phyloP scores from a whole-genome alignment of 306 rosid genomes.

The Quercus cerris region DNA sequence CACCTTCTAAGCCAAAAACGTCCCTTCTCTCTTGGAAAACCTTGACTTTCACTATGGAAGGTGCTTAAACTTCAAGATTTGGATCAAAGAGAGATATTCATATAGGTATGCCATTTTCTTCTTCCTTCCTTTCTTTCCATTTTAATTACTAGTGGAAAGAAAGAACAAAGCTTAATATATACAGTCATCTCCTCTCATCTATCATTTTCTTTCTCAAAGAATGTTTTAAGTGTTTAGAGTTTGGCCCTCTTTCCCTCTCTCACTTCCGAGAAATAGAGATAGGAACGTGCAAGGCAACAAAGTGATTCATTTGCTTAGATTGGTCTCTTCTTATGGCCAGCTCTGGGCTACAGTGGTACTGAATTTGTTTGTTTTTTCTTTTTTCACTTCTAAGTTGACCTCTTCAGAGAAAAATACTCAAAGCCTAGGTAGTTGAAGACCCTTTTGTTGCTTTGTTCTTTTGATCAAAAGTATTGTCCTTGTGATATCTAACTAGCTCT shows the following conservation, averaged over 20 bases:
- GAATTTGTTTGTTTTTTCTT: slow-evolving; percentile 13
- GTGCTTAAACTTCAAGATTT: slow-evolving; percentile 1
- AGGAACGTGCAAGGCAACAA: slow-evolving; percentile 17
- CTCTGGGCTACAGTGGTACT: slow-evolving; percentile 19
- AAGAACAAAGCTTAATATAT: background rate
- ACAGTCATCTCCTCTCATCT: slow-evolving; percentile 11
- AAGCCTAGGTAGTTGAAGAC: background rate
- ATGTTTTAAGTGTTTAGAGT: background rate
- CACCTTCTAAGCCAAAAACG: slow-evolving; percentile 19
- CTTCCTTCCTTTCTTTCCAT: slow-evolving; percentile 7
- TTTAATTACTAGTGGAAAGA: slow-evolving; percentile 3
- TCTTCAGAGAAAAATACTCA: background rate
- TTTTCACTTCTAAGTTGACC: slow-evolving; percentile 7
- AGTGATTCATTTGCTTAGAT: slow-evolving; percentile 28
- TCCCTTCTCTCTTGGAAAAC: slow-evolving; percentile 8
- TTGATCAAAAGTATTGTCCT: background rate
- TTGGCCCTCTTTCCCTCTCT: slow-evolving; percentile 3
- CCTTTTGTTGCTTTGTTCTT: background rate
- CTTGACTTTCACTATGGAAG: slow-evolving; percentile 9
- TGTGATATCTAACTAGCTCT: background rate
- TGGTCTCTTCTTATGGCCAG: slow-evolving; percentile 14
- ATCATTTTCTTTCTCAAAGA: slow-evolving; percentile 5
- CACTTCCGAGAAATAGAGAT: slow-evolving; percentile 28
- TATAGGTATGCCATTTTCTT: slow-evolving; percentile 10
- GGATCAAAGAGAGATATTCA: background rate